Evolutionary conservation across 768 basidiomycete species (phyloP).

Genomic region (Crucibulum laeve): DNA sequence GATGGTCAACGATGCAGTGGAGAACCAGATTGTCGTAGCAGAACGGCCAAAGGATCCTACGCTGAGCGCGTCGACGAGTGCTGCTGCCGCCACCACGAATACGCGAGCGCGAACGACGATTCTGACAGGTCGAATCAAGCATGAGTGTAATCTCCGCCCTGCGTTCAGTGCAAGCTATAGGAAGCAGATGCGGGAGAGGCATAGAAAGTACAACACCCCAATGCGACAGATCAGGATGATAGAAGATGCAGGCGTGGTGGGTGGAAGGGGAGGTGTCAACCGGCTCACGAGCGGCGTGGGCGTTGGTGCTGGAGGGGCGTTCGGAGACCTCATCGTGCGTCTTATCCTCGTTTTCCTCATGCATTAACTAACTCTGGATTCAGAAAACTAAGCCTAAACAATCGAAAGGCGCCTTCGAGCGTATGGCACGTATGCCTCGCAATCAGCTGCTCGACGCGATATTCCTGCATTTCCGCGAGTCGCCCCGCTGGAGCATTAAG

Average conservation of each 20-base stretch:
- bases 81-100: slow-evolving; percentile 40
- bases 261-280: slow-evolving; percentile 72
- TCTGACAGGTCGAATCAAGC: slow-evolving; percentile 75
- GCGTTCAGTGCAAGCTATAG: slow-evolving; percentile 64
- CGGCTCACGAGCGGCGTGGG: slow-evolving; percentile 74
- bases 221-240: slow-evolving; percentile 66
- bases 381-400: slow-evolving; percentile 68
- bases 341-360: slow-evolving; percentile 6
- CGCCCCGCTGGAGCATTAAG: slow-evolving; percentile 79
- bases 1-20: slow-evolving; percentile 80
- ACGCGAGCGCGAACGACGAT: slow-evolving; percentile 72
- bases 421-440: slow-evolving; percentile 87
- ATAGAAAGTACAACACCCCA: slow-evolving; percentile 63
- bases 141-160: slow-evolving; percentile 74
- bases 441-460: slow-evolving; percentile 85
- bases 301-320: slow-evolving; percentile 50
- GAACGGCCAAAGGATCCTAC: slow-evolving; percentile 70
- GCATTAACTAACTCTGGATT: slow-evolving; percentile 6
- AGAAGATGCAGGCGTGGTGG: slow-evolving; percentile 64
- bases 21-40: slow-evolving; percentile 83
- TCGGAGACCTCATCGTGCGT: slow-evolving; percentile 66
- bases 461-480: slow-evolving; percentile 73
- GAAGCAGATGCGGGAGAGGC: slow-evolving; percentile 67
- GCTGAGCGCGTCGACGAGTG: slow-evolving; percentile 26
- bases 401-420: slow-evolving; percentile 72